A percentile compares a stretch with the other conserved stretches of the same genome.
Evolutionary conservation across 306 rosid genomes (phyloP).

Genomic region (Cicer yamashitae): DNA sequence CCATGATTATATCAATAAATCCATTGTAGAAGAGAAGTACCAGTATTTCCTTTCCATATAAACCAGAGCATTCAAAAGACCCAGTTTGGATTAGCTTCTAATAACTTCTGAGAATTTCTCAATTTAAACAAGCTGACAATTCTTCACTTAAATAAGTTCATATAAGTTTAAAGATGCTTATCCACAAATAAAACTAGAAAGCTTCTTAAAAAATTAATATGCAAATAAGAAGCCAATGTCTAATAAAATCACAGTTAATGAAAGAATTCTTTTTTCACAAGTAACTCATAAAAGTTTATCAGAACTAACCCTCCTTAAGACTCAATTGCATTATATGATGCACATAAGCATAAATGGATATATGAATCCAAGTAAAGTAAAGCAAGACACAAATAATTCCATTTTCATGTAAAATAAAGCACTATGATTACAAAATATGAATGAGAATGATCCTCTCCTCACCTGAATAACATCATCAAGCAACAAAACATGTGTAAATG

Average conservation of each 20-base stretch:
- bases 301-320: neutral
- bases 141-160: neutral
- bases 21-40: neutral
- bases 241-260: neutral
- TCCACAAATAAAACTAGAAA: neutral
- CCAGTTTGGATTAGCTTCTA: neutral
- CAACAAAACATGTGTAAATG: conserved; percentile 86
- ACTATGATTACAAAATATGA: neutral
- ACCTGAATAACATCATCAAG: conserved; percentile 97
- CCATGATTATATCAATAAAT: neutral
- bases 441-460: neutral
- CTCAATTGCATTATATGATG: neutral
- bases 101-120: neutral
- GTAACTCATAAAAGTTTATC: neutral
- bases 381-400: neutral
- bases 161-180: neutral
- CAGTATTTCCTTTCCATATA: conserved; percentile 1
- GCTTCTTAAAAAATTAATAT: neutral
- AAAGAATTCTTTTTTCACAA: neutral
- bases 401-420: neutral
- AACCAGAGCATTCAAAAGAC: conserved; percentile 5
- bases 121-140: neutral
- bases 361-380: conserved; percentile 32
- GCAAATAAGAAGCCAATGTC: conserved; percentile 1
- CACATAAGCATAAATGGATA: conserved; percentile 16